Evolutionary conservation across 2,329 filamentous ascomycete genomes (phyloP).

Genomic region (Aspergillus brunneoviolaceus): DNA sequence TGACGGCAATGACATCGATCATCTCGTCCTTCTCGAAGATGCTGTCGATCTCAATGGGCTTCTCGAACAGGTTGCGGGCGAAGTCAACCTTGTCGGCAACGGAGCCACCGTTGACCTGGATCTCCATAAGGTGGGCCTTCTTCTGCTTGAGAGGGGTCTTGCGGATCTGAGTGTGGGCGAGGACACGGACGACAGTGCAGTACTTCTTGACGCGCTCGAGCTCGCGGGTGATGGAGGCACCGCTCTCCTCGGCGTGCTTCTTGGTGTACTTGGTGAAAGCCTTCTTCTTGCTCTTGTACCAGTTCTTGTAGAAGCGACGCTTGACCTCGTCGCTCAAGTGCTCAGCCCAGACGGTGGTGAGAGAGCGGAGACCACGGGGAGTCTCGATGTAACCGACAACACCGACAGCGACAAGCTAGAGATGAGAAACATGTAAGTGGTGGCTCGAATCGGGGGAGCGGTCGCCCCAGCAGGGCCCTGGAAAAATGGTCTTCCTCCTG

Average conservation of each 20-base stretch:
- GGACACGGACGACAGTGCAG: conserved; percentile 98
- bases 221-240: conserved; percentile 89
- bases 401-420: conserved; percentile 98
- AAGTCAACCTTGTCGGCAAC: conserved; percentile 96
- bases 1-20: conserved; percentile 98
- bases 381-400: conserved; percentile 99
- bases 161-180: conserved; percentile 99
- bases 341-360: conserved; percentile 99
- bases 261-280: conserved; percentile 99
- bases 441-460: background rate
- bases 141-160: conserved; percentile 99
- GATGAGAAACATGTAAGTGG: conserved; percentile 27
- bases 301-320: conserved; percentile 99
- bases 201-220: conserved; percentile 99
- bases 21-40: conserved; percentile 99
- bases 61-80: conserved; percentile 95
- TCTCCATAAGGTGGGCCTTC: conserved; percentile 99
- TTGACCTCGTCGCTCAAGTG: conserved; percentile 98
- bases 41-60: conserved; percentile 87
- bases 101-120: conserved; percentile 98
- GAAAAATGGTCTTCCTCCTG: background rate
- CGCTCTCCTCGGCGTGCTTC: conserved; percentile 95
- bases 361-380: conserved; percentile 96
- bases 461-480: background rate
- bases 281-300: conserved; percentile 99